Evolutionary conservation across 1,284 basidiomycete genomes (phyloP).

Genomic region (Malassezia yamatoensis): DNA sequence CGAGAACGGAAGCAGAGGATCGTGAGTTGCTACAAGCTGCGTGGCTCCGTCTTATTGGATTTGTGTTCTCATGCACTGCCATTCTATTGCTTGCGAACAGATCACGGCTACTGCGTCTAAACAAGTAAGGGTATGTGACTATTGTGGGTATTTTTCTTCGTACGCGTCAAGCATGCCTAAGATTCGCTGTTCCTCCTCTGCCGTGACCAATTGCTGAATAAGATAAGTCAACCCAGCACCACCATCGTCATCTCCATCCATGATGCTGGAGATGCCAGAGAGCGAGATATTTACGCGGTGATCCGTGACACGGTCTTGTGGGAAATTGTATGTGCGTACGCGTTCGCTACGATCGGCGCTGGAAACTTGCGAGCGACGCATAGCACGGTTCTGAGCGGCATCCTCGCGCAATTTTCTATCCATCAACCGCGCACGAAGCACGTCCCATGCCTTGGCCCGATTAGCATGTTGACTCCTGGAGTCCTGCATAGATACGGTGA

Average conservation of each 20-base stretch:
- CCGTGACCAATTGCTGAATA: conserved; percentile 22
- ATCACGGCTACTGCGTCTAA: neutral
- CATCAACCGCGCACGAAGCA: conserved; percentile 37
- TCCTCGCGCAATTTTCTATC: conserved; percentile 37
- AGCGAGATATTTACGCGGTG: conserved; percentile 39
- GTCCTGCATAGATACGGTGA: conserved; percentile 96
- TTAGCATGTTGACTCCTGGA: conserved; percentile 83
- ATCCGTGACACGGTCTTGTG: conserved; percentile 46
- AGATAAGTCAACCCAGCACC: conserved; percentile 30
- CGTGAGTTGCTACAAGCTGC: conserved; percentile 8
- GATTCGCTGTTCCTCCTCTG: conserved; percentile 24
- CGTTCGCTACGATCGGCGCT: conserved; percentile 43
- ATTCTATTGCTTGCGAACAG: conserved; percentile 1
- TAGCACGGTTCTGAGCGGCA: conserved; percentile 28
- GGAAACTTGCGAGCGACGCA: conserved; percentile 36
- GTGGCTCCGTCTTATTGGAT: conserved; percentile 9
- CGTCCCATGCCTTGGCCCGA: conserved; percentile 41
- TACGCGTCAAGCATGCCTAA: conserved; percentile 23
- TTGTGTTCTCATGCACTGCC: conserved; percentile 1
- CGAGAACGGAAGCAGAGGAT: conserved; percentile 7
- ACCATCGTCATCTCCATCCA: conserved; percentile 40
- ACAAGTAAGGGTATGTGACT: neutral
- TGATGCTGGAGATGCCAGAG: conserved; percentile 33
- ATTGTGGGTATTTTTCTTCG: neutral
- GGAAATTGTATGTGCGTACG: conserved; percentile 45